Base-by-base conservation (phyloP, 139 green algal genomes). In the Chlamydomonas applanata region DNA sequence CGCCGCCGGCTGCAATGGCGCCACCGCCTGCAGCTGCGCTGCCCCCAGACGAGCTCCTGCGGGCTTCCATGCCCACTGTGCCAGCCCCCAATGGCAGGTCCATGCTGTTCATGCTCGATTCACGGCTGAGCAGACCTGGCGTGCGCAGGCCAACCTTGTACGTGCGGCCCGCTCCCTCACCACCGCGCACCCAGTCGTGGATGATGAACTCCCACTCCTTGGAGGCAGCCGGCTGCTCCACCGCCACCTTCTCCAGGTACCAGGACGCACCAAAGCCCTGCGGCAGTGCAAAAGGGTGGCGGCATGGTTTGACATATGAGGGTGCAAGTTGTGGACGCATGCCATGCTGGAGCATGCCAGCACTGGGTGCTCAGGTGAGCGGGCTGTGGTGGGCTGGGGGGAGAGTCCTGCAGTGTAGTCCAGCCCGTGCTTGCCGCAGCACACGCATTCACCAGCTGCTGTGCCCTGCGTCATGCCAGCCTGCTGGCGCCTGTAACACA, bases 161-260 rank as follows among this genome's bases (percentile, higher is more conserved):
- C 1, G 76, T 70, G 25, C 32, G 52, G 54, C 77, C 77, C 24
- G 44, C 71, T 17, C 52, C 33, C 40, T 44, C 0, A 22, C 78
- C 78, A 27, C 78, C 78, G 13, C 72, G 66, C 66, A 83, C 72
- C 78, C 78, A 83, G 72, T 83, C 78, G 45, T 73, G 27, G 7
- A 83, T 40, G 11, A 33, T 16, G 56, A 83, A 83, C 1, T 20
- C 30, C 66, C 57, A 73, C 35, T 73, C 59, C 44, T 72, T 65
- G 33, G 64, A 65, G 25, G 78, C 73, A 32, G 75, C 71, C 29
- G 67, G 63, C 61, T 83, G 72, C 71, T 79, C 70, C 25, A 83
- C 72, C 1, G 56, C 40, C 17, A 83, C 29, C n/a, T 33, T 54
- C 45, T 79, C 57, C 40, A 83, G 57, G 66, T 68, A 75, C 78